phyloP scores from a whole-genome alignment of 2,329 filamentous ascomycete species.

The Colletotrichum navitas region DNA sequence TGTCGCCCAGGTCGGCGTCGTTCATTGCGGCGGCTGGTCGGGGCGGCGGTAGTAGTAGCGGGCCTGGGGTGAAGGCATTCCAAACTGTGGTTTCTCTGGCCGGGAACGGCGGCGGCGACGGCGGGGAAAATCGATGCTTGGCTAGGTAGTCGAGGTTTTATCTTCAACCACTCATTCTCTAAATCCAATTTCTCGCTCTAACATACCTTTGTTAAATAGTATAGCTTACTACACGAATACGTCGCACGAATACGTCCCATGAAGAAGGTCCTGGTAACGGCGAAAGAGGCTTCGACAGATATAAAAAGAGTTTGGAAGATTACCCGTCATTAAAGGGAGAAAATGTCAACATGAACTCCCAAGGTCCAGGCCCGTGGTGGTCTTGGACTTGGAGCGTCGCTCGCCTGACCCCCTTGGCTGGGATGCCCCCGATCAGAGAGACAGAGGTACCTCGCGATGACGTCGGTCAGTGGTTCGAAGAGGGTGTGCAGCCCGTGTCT shows the following conservation, averaged over 20 bases:
- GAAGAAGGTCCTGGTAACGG: not conserved
- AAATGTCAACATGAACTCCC: not conserved
- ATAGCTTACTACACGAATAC: not conserved
- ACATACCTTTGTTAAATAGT: too few relatives aligned
- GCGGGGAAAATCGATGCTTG: not conserved
- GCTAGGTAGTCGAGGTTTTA: not conserved
- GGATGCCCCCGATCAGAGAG: constrained; percentile 19
- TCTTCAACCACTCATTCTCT: too few relatives aligned
- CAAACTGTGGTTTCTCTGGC: not conserved
- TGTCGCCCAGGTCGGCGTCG: constrained; percentile 55
- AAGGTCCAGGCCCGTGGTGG: constrained; percentile 14
- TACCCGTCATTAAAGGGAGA: not conserved
- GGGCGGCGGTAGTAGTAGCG: not conserved
- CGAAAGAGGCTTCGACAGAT: not conserved
- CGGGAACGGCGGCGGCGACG: not conserved
- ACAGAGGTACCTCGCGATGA: constrained; percentile 32
- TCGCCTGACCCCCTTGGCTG: constrained; percentile 16
- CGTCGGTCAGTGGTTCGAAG: constrained; percentile 23
- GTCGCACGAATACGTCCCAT: not conserved
- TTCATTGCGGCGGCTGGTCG: constrained; percentile 52
- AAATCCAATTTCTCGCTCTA: too few relatives aligned
- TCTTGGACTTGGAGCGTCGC: not conserved
- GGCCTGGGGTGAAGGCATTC: constrained; percentile 31
- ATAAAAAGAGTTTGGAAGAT: not conserved
- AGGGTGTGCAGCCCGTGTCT: constrained; percentile 30